Evolutionary conservation across 768 basidiomycete genomes (phyloP), one percentile per base, ranked within the genome.

Genomic region (Lyophyllum semitale): DNA sequence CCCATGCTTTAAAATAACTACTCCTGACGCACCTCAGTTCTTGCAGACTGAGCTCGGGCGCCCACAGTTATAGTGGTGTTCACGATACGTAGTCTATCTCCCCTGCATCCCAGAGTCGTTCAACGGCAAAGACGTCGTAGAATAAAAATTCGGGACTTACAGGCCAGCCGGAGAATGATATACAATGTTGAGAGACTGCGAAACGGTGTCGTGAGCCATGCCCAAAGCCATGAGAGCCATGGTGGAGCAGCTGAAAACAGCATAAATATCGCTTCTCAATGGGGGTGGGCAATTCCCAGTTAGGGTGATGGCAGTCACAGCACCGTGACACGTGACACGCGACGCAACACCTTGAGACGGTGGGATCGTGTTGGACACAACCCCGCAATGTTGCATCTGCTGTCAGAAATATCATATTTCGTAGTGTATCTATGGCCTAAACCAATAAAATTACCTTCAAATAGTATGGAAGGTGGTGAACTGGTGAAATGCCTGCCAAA

Each of bases 121-220:
- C 17, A 43, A 18, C n/a, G 8, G 32, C 9, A 1, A 8, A 41
- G 15, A 8, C 20, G 29, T n/a, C n/a, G n/a, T n/a, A n/a, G n/a
- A n/a, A n/a, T n/a, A 13, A 25, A 17, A 12, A 44, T 18, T 33
- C 7, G 13, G 49, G 8, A 63, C 76, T 60, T 61, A 83, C 83
- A 73, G 26, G 8, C 58, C 58, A 23, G 83, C 84, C n/a, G 84
- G 84, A 45, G 83, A 78, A 53, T 84, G 84, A 51, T 81, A 84
- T 18, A 81, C 70, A 4, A 83, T 67, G 43, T 81, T 78, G 37
- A 84, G 63, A 0, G 81, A 76, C 58, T 82, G 81, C 0, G 82
- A 82, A 8, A 84, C 83, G 30, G 70, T 73, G 0, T 32, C 48
- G n/a, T 58, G 51, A 9, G 47, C 66, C 61, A 61, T 51, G 50